Conservation (phyloP, 768 basidiomycete genomes). For the Strobilomyces confusus region DNA sequence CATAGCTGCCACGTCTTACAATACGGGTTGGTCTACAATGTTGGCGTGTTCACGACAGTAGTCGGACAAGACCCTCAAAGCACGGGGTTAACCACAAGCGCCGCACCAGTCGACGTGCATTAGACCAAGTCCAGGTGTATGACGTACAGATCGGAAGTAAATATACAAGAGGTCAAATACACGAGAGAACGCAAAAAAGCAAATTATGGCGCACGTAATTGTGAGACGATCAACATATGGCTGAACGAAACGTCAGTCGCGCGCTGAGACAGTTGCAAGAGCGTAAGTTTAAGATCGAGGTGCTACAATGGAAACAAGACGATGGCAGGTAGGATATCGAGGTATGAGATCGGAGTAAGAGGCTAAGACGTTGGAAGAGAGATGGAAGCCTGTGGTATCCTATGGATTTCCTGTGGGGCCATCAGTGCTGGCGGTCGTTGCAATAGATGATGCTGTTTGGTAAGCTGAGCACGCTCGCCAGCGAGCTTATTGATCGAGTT, state of each 20-base stretch:
- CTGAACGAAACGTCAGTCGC: not conserved
- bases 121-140: not conserved
- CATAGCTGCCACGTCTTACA: no score
- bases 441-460: conserved; percentile 30
- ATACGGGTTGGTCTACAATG: no score
- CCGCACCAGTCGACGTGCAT: not conserved
- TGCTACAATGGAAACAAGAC: conserved; percentile 16
- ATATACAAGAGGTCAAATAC: not conserved
- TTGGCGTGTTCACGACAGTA: no score
- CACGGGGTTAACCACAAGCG: no score
- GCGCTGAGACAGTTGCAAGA: conserved; percentile 7
- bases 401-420: conserved; percentile 16
- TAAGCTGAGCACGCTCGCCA: conserved; percentile 48
- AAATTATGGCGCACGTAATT: not conserved
- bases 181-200: not conserved
- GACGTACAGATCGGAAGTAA: not conserved
- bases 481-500: conserved; percentile 82
- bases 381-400: conserved; percentile 1
- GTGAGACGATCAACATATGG: not conserved
- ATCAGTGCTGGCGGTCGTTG: conserved; percentile 32
- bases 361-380: not conserved
- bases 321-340: conserved; percentile 11
- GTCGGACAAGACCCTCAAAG: no score
- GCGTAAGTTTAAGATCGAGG: not conserved
- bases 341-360: conserved; percentile 2